Evolutionary conservation across 2,329 filamentous ascomycete genomes (phyloP).

Genomic region (Monosporascus sp.): DNA sequence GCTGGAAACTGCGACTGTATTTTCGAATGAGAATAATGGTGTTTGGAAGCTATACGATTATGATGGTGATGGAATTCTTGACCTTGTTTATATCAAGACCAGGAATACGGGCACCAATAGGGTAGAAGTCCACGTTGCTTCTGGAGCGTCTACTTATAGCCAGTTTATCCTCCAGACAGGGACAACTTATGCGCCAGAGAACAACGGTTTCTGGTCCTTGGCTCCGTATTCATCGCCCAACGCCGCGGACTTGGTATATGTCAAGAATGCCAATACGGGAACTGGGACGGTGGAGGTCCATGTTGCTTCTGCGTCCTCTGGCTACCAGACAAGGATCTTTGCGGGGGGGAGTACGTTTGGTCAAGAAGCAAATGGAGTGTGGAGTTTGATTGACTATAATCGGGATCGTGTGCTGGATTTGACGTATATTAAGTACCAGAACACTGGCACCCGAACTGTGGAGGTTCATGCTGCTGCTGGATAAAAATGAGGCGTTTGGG

Average conservation of each 20-base stretch:
- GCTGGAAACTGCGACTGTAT: background rate
- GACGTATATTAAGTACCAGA: background rate
- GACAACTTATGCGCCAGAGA: background rate
- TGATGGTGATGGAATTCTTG: background rate
- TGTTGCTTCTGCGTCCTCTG: background rate
- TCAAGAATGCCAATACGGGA: background rate
- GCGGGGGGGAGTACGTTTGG: background rate
- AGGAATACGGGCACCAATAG: background rate
- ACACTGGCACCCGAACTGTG: background rate
- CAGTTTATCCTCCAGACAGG: background rate
- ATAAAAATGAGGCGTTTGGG: background rate
- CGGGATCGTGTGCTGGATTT: background rate
- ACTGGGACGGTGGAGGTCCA: background rate
- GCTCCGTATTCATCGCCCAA: background rate
- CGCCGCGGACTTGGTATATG: background rate
- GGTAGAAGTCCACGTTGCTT: background rate
- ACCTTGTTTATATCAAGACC: background rate
- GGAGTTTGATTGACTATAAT: background rate
- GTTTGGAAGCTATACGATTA: background rate
- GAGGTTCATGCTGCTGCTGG: background rate
- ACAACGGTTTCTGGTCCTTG: background rate
- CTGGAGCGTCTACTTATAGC: background rate
- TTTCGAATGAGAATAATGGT: background rate
- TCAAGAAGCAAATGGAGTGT: background rate
- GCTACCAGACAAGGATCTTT: background rate